Conservation (phyloP, 768 basidiomycete species). For the Hemileccinum rubropunctum region DNA sequence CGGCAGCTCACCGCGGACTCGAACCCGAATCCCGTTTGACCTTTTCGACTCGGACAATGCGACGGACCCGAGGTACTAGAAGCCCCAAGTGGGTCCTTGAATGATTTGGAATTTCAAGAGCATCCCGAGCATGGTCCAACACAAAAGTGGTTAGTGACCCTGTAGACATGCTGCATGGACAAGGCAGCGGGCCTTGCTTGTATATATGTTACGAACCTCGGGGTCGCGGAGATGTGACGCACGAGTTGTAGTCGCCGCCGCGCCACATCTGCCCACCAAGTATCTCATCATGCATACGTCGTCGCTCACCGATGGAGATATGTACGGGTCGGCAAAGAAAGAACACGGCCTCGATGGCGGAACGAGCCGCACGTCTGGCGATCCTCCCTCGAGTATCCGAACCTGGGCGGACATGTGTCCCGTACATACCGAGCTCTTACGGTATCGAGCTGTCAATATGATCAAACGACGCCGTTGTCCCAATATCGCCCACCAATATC, state of each 20-base stretch:
- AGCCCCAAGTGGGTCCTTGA: not conserved
- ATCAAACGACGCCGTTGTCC: too few species aligned
- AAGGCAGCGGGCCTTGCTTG: constrained; percentile 8
- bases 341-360: too few species aligned
- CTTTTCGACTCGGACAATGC: too few species aligned
- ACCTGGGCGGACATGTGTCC: not conserved
- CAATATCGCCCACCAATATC: not conserved
- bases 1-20: not conserved
- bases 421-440: not conserved
- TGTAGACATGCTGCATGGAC: constrained; percentile 24
- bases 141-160: constrained; percentile 13
- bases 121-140: not conserved
- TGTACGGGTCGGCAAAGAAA: too few species aligned
- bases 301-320: not conserved
- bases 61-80: constrained; percentile 5
- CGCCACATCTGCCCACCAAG: not conserved
- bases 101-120: not conserved
- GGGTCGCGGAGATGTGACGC: constrained; percentile 9
- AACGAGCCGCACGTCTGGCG: not conserved
- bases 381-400: constrained; percentile 3
- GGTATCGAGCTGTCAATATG: too few species aligned
- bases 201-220: not conserved
- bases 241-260: too few species aligned
- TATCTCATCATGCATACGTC: not conserved
- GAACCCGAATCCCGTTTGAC: not conserved